Conservation (phyloP, 2,329 filamentous ascomycete species). For the Gliomastix tumulicola region DNA sequence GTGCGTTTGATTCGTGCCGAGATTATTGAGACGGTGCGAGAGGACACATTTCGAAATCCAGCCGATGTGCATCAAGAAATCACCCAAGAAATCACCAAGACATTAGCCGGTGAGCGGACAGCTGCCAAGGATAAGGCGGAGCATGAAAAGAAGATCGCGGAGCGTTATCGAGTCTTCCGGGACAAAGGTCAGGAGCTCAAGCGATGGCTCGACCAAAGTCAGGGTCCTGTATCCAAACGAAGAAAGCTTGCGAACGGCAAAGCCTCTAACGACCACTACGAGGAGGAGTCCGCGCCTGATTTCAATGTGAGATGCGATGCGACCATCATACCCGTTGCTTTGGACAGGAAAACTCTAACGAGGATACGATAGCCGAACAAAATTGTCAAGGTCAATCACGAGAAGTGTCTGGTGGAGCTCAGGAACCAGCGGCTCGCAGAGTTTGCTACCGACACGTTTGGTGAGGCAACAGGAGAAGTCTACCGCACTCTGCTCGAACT, state of each 20-base stretch:
- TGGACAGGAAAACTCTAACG: too few species aligned
- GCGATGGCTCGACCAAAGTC: constrained; percentile 38
- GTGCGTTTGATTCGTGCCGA: constrained; percentile 55
- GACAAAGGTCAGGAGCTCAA: constrained; percentile 44
- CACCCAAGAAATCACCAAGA: constrained; percentile 53
- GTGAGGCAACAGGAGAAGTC: constrained; percentile 67
- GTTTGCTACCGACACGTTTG: constrained; percentile 64
- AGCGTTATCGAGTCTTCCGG: constrained; percentile 45
- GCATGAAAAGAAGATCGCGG: constrained; percentile 48
- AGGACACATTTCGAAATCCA: constrained; percentile 50
- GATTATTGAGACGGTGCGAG: constrained; percentile 57
- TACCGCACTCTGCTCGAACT: constrained; percentile 68
- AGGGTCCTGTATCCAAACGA: constrained; percentile 37
- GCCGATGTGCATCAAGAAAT: constrained; percentile 55
- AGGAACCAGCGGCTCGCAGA: constrained; percentile 71
- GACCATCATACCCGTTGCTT: too few species aligned
- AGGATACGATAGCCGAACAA: constrained; percentile 55
- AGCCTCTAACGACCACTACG: constrained; percentile 16
- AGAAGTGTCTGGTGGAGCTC: constrained; percentile 75
- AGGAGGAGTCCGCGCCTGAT: constrained; percentile 18
- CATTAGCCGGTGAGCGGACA: constrained; percentile 28
- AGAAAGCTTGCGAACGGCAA: constrained; percentile 46
- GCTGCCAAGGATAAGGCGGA: constrained; percentile 58
- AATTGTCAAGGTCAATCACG: constrained; percentile 74
- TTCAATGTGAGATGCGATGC: constrained; percentile 4